phyloP scores from a whole-genome alignment of 176 grass and related monocot genomes.

The Phoenix roebelenii region DNA sequence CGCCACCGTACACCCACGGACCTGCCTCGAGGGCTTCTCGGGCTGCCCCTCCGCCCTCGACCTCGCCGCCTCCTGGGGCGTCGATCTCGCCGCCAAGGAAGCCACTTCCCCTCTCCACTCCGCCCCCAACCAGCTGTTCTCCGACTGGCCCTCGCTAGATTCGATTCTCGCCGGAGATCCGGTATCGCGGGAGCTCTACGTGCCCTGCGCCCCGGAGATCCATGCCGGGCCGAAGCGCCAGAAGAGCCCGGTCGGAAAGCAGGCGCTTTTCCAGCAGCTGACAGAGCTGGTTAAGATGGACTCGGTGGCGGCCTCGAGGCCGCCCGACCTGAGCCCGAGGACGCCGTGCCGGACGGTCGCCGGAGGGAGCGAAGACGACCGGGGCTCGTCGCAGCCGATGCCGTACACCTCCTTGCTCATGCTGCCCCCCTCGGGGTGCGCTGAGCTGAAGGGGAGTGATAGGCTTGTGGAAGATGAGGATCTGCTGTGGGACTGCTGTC shows the following conservation, averaged over 20 bases:
- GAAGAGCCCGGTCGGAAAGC: slow-evolving; percentile 12
- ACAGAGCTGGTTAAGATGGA: slow-evolving; percentile 48
- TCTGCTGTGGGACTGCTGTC: slow-evolving; percentile 43
- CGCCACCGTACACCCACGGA: not conserved
- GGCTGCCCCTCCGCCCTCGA: slow-evolving; percentile 46
- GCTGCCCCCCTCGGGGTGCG: slow-evolving; percentile 31
- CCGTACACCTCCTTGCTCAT: slow-evolving; percentile 60
- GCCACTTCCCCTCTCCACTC: slow-evolving; percentile 24
- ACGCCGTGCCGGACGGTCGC: slow-evolving; percentile 32
- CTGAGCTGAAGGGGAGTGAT: not conserved
- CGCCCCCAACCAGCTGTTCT: slow-evolving; percentile 15
- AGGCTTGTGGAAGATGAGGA: slow-evolving; percentile 25
- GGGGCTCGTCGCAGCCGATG: slow-evolving; percentile 2
- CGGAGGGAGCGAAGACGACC: slow-evolving; percentile 3
- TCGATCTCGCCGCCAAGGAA: slow-evolving; percentile 29
- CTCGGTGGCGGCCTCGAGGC: slow-evolving; percentile 2
- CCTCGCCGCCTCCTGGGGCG: slow-evolving; percentile 52
- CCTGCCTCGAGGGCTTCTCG: slow-evolving; percentile 42
- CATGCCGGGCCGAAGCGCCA: slow-evolving; percentile 4
- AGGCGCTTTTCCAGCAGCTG: slow-evolving; percentile 49
- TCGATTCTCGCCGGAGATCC: slow-evolving; percentile 36
- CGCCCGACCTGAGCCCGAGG: slow-evolving; percentile 41
- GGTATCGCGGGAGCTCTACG: slow-evolving; percentile 45
- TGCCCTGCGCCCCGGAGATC: slow-evolving; percentile 46
- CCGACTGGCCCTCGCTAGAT: slow-evolving; percentile 13